These are phyloP conservation scores for Elongisporangium prolatum DNA, from an alignment of 352 stramenopile genomes.

Conservation along the genomic window DNA sequence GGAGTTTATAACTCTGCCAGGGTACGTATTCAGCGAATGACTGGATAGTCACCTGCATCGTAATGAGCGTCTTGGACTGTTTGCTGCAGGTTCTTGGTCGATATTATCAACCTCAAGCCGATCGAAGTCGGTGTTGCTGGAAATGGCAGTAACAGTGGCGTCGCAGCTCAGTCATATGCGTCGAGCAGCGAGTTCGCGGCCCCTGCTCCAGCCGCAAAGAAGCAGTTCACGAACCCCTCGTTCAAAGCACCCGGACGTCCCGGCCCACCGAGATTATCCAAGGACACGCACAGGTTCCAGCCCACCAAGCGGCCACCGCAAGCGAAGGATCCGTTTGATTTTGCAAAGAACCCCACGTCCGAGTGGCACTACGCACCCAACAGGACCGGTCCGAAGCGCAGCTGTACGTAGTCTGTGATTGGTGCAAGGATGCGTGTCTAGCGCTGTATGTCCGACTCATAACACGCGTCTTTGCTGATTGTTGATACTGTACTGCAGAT, in stretches of 20 bases:
- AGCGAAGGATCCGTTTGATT: constrained; percentile 31
- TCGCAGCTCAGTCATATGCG: background rate
- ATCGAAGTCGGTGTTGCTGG: constrained; percentile 13
- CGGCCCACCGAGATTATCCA: constrained; percentile 12
- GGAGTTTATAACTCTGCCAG: constrained; percentile 45
- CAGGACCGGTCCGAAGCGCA: constrained; percentile 20
- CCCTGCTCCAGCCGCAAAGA: background rate
- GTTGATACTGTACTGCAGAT: background rate
- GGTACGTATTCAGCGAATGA: constrained; percentile 24
- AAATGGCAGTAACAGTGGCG: constrained; percentile 6
- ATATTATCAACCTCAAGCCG: constrained; percentile 63
- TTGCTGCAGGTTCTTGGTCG: constrained; percentile 52
- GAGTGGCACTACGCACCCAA: constrained; percentile 57
- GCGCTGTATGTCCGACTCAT: background rate
- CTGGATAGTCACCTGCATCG: constrained; percentile 1
- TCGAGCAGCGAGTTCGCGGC: background rate
- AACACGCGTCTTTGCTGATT: background rate
- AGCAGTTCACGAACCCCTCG: constrained; percentile 15
- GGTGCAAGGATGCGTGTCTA: background rate
- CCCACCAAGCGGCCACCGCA: constrained; percentile 9
- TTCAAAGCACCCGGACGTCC: constrained; percentile 23
- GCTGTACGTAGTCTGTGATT: background rate
- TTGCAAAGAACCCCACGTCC: constrained; percentile 48
- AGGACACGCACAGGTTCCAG: constrained; percentile 5
- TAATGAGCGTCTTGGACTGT: background rate